Base-by-base conservation (phyloP, 1,284 basidiomycete genomes). In the Hemileia vastatrix region DNA sequence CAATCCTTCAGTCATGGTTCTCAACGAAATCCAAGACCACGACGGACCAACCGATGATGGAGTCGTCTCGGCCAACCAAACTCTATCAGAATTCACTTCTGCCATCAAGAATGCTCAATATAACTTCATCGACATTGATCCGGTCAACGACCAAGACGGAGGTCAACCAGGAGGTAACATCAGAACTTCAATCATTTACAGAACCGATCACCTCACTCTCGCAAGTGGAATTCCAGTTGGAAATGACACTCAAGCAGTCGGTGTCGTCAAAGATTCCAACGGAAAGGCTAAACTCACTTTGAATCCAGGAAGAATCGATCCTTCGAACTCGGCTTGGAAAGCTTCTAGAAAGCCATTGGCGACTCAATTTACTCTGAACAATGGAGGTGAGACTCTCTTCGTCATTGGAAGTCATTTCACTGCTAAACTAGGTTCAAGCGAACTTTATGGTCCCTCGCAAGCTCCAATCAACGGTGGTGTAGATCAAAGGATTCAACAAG, bases 21-120 rank as follows among this genome's bases (percentile, higher is more conserved):
- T 86, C 13, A 84, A 86, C 73, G 84, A 86, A 69, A 82, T 85
- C 19, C 83, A 85, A 68, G 83, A 85, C 70, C 81, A 84, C 72
- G 81, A 79, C 2, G 84, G 83, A 40, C 68, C 79, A 2, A 81
- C 75, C 0, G 72, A 84, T 70, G 80, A 84, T 70, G 84, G 83
- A 27, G 77, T 77, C 6, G 81, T 83, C 27, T 76, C 71, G 57
- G 83, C 82, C 2, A 82, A 83, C 70, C 68, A 81, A 58, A 85
- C 83, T 0, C 76, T 86, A 33, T 70, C 77, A 11, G 79, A 77
- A 6, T 74, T 85, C 19, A 77, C 80, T 9, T 77, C 78, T 18
- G 80, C 83, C 9, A 84, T 85, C 67, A 74, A 75, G 31, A 72
- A 72, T 24, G 74, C 78, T 6, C 52, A 69, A 2, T 86, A 85